Evolutionary conservation across 2,329 filamentous ascomycete genomes (phyloP).

Genomic region (Fusarium buxicola): DNA sequence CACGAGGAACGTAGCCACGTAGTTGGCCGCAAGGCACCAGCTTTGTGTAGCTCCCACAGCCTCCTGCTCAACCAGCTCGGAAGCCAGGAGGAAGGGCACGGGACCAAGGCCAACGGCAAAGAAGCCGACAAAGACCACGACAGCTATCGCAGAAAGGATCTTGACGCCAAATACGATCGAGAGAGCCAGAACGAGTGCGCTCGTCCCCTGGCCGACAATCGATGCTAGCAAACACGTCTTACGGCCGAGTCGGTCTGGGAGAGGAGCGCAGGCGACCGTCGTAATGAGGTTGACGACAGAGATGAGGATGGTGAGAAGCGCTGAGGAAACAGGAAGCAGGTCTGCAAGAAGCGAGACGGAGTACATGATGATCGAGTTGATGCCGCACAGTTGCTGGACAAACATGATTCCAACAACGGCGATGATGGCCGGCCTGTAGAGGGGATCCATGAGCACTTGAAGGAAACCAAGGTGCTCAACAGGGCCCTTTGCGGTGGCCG

Average conservation of each 20-base stretch:
- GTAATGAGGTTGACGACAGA: slow-evolving; percentile 88
- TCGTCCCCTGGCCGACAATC: slow-evolving; percentile 85
- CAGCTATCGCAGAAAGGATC: slow-evolving; percentile 81
- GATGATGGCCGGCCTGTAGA: slow-evolving; percentile 78
- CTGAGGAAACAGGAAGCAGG: slow-evolving; percentile 83
- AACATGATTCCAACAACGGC: slow-evolving; percentile 93
- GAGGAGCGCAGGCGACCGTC: slow-evolving; percentile 82
- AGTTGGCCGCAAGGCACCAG: slow-evolving; percentile 88
- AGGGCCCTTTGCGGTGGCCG: slow-evolving; percentile 22
- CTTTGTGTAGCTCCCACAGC: slow-evolving; percentile 93
- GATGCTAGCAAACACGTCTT: slow-evolving; percentile 87
- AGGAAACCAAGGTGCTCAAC: slow-evolving; percentile 67
- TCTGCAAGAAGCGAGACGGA: slow-evolving; percentile 88
- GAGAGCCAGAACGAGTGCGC: slow-evolving; percentile 80
- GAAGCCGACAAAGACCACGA: slow-evolving; percentile 86
- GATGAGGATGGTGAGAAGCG: slow-evolving; percentile 86
- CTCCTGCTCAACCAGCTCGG: slow-evolving; percentile 89
- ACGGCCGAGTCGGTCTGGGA: slow-evolving; percentile 88
- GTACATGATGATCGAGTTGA: slow-evolving; percentile 99
- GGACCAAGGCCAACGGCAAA: slow-evolving; percentile 93
- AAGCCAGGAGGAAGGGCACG: slow-evolving; percentile 93
- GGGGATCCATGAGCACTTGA: slow-evolving; percentile 73
- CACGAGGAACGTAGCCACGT: slow-evolving; percentile 89
- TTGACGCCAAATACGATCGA: slow-evolving; percentile 81
- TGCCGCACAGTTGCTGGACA: slow-evolving; percentile 90